These are phyloP conservation scores for Lyophyllum semitale DNA, from an alignment of 768 basidiomycete species.

Conservation along the genomic window DNA sequence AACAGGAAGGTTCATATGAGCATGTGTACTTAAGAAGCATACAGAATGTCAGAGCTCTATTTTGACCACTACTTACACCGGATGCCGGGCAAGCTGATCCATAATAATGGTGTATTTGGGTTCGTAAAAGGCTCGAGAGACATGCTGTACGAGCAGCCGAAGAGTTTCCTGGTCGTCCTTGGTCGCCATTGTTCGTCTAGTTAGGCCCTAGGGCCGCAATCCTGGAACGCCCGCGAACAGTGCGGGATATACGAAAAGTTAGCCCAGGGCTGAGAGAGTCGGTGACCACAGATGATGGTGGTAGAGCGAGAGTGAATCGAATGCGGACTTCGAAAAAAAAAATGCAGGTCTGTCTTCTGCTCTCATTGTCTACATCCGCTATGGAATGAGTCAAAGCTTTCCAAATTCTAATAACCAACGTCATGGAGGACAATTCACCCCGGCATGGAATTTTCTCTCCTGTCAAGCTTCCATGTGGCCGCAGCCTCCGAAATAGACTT, in stretches of 20 bases:
- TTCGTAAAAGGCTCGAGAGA: constrained; percentile 94
- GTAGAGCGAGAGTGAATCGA: neutral
- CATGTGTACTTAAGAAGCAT: constrained; percentile 15
- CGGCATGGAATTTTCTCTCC: constrained; percentile 21
- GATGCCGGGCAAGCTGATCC: constrained; percentile 90
- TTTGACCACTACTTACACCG: constrained; percentile 78
- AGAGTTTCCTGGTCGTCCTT: constrained; percentile 81
- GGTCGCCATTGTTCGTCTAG: constrained; percentile 14
- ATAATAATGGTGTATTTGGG: constrained; percentile 87
- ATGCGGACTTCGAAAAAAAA: constrained; percentile 15
- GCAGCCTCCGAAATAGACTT: constrained; percentile 46
- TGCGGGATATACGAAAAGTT: neutral
- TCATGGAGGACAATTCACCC: constrained; percentile 1
- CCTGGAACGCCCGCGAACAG: constrained; percentile 6
- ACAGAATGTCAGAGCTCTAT: constrained; percentile 17
- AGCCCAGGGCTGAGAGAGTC: neutral
- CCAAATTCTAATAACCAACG: neutral
- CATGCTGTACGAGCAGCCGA: constrained; percentile 88
- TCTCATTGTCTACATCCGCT: too few species aligned
- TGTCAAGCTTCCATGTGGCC: constrained; percentile 42
- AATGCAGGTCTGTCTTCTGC: neutral
- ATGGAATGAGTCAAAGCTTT: too few species aligned
- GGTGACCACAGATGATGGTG: constrained; percentile 1
- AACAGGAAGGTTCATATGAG: constrained; percentile 22
- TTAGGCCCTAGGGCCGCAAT: constrained; percentile 16